These are phyloP conservation scores for Halophytophthora polymorphica DNA, from an alignment of 352 stramenopile genomes.

Conservation along the genomic window DNA sequence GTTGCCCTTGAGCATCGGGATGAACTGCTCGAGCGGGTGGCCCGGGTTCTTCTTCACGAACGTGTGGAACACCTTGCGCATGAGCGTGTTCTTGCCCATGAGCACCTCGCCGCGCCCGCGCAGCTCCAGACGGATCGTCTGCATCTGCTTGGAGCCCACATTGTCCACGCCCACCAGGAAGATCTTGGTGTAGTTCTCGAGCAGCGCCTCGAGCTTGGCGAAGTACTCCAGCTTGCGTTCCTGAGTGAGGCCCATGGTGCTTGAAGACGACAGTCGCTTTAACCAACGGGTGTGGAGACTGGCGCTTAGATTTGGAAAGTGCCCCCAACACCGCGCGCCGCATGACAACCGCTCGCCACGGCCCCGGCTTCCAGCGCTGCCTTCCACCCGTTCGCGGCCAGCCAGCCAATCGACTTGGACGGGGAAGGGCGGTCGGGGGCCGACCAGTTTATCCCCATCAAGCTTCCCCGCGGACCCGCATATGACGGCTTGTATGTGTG, in stretches of 20 bases:
- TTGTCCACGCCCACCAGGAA: conserved; percentile 99
- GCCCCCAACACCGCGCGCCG: neutral
- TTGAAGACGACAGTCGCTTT: conserved; percentile 83
- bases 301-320: conserved; percentile 71
- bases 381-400: conserved; percentile 31
- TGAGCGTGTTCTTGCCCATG: conserved; percentile 99
- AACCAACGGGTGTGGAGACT: conserved; percentile 81
- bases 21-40: conserved; percentile 90
- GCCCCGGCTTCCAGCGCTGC: neutral
- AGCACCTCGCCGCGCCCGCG: conserved; percentile 95
- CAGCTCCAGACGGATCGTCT: conserved; percentile 96
- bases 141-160: conserved; percentile 99
- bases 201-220: conserved; percentile 92
- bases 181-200: conserved; percentile 97
- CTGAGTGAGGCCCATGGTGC: conserved; percentile 92
- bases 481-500: conserved; percentile 3
- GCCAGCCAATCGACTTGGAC: neutral
- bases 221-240: conserved; percentile 99
- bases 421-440: neutral
- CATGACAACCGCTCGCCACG: neutral
- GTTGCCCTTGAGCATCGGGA: conserved; percentile 94
- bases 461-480: conserved; percentile 22
- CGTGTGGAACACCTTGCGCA: conserved; percentile 97
- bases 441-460: neutral
- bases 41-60: conserved; percentile 97